These are phyloP conservation scores for Tylopilus sp. DNA, from an alignment of 768 basidiomycete species.

Conservation along the genomic window DNA sequence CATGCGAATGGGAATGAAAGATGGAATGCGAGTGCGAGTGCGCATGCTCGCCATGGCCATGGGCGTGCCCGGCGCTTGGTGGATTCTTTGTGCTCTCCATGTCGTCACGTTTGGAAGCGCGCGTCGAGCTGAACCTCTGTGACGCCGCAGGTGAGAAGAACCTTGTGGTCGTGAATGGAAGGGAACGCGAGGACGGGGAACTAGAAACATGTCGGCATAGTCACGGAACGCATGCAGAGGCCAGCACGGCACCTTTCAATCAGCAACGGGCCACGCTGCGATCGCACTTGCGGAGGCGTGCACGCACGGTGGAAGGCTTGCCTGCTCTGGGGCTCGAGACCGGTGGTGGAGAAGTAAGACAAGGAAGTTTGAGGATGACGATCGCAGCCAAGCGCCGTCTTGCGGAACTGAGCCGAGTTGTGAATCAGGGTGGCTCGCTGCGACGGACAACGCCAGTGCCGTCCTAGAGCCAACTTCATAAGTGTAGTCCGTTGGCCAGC, in stretches of 20 bases:
- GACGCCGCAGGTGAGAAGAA: constrained; percentile 20
- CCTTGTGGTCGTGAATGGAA: not conserved
- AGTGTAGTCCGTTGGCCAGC: not conserved
- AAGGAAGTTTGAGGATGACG: not conserved
- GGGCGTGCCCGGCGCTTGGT: constrained; percentile 32
- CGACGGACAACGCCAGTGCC: constrained; percentile 11
- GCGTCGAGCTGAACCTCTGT: constrained; percentile 18
- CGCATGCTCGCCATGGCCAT: constrained; percentile 31
- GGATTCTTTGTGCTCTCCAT: constrained; percentile 23
- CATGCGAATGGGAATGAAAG: constrained; percentile 68
- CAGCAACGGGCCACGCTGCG: not conserved
- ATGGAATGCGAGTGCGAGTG: constrained; percentile 60
- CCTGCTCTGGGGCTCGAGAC: not conserved
- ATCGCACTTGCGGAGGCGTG: not conserved
- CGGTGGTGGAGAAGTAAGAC: not conserved
- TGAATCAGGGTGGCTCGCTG: constrained; percentile 9
- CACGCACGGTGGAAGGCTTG: not conserved
- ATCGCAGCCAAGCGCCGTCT: not conserved
- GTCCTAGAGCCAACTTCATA: constrained; percentile 17
- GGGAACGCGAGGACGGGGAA: not conserved
- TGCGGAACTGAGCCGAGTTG: constrained; percentile 11
- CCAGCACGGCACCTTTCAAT: constrained; percentile 13
- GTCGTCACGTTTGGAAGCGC: constrained; percentile 17
- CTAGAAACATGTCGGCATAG: constrained; percentile 17
- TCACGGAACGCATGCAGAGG: not conserved